A percentile compares a stretch with the other conserved stretches of the same genome.
These are phyloP conservation scores for Pyricularia grisea DNA, from an alignment of 2,329 filamentous ascomycete species.

Conservation along the genomic window DNA sequence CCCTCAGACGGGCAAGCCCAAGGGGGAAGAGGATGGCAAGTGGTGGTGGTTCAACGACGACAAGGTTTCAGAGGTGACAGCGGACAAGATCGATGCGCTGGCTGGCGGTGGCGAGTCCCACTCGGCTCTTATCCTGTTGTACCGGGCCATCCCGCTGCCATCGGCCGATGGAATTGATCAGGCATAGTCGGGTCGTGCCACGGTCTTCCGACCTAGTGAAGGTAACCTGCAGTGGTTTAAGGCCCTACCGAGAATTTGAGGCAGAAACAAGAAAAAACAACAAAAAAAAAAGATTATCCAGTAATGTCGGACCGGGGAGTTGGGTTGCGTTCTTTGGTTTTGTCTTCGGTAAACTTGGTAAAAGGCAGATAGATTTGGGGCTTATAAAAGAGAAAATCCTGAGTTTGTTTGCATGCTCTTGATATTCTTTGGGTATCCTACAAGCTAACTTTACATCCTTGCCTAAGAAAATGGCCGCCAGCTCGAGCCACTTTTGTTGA, in stretches of 20 bases:
- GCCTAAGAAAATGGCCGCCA: not conserved
- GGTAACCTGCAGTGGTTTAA: not conserved
- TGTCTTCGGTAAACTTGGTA: not conserved
- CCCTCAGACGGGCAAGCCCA: constrained; percentile 60
- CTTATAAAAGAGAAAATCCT: not conserved
- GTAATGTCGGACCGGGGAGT: not conserved
- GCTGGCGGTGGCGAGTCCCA: constrained; percentile 84
- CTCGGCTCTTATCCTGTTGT: constrained; percentile 72
- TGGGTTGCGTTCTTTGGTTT: not conserved
- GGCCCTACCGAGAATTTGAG: not conserved
- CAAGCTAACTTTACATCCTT: not conserved
- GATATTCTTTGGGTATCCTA: not conserved
- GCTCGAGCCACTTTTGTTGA: not conserved
- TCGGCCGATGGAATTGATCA: constrained; percentile 35
- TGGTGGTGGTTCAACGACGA: constrained; percentile 99
- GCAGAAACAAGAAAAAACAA: not conserved
- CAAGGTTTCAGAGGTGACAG: constrained; percentile 84
- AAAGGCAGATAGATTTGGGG: not conserved
- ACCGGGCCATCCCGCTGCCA: constrained; percentile 64
- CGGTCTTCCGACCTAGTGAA: not conserved
- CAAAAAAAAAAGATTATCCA: not conserved
- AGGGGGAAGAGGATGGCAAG: constrained; percentile 65
- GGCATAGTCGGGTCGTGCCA: constrained; percentile 8
- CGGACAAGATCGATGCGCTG: constrained; percentile 83
- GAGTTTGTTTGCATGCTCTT: not conserved